Evolutionary conservation across 2,329 filamentous ascomycete genomes (phyloP).

Genomic region (Triangularia setosa): DNA sequence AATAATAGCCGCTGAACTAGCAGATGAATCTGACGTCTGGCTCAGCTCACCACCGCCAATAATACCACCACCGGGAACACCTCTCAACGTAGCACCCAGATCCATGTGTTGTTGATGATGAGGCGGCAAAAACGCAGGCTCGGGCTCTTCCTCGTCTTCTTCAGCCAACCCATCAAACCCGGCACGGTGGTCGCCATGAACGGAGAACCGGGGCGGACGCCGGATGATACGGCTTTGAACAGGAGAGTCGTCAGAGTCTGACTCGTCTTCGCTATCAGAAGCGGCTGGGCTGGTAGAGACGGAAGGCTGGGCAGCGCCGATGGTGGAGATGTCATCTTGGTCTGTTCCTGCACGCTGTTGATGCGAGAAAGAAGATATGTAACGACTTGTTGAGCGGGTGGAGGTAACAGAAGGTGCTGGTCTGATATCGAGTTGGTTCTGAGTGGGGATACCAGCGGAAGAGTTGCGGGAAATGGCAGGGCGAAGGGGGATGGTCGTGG

Average conservation of each 20-base stretch:
- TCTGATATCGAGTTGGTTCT: conserved; percentile 21
- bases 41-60: not conserved
- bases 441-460: conserved; percentile 40
- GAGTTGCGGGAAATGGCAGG: conserved; percentile 40
- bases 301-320: conserved; percentile 21
- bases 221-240: conserved; percentile 59
- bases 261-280: conserved; percentile 24
- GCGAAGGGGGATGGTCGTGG: conserved; percentile 37
- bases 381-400: not conserved
- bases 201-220: conserved; percentile 50
- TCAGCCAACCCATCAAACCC: conserved; percentile 30
- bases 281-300: not conserved
- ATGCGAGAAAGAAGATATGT: not conserved
- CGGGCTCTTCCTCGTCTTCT: conserved; percentile 54
- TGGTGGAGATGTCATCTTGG: not conserved
- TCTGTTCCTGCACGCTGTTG: not conserved
- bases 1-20: conserved; percentile 46
- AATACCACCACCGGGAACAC: conserved; percentile 32
- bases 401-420: not conserved
- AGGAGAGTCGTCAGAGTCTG: conserved; percentile 35
- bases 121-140: conserved; percentile 54
- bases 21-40: conserved; percentile 61
- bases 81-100: conserved; percentile 50
- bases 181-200: conserved; percentile 11
- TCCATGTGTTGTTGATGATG: conserved; percentile 34